A percentile compares a stretch with the other conserved stretches of the same genome.
Evolutionary conservation across 1,284 basidiomycete genomes (phyloP).

Genomic region (Fomitopsis schrenkii): DNA sequence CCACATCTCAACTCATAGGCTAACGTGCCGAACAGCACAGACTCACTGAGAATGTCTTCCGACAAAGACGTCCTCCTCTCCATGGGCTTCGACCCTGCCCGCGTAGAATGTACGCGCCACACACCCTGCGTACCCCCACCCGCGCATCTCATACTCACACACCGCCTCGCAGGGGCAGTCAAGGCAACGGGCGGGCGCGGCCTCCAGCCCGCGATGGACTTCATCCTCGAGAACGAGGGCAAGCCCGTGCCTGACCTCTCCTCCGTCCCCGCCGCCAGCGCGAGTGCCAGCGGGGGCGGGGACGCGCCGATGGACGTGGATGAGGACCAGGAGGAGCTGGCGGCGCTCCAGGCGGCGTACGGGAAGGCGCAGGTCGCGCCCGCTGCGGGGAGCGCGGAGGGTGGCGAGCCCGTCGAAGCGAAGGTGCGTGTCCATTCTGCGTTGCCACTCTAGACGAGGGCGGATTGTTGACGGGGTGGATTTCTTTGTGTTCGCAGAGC

Average conservation of each 20-base stretch:
- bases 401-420: conserved; percentile 40
- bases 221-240: conserved; percentile 74
- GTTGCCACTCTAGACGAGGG: background rate
- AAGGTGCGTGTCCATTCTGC: conserved; percentile 38
- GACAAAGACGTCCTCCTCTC: conserved; percentile 77
- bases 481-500: conserved; percentile 39
- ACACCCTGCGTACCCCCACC: background rate
- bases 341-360: conserved; percentile 52
- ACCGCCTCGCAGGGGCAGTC: conserved; percentile 64
- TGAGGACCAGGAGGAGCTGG: conserved; percentile 57
- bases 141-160: background rate
- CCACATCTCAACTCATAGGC: too few species aligned
- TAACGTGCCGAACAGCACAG: background rate
- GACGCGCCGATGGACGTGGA: conserved; percentile 53
- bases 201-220: conserved; percentile 87
- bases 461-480: background rate
- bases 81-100: conserved; percentile 86
- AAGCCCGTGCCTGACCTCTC: conserved; percentile 66
- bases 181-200: conserved; percentile 77
- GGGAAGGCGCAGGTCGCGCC: conserved; percentile 28
- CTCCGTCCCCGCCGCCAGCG: conserved; percentile 24
- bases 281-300: conserved; percentile 15
- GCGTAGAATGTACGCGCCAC: conserved; percentile 71
- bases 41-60: conserved; percentile 16
- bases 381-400: conserved; percentile 35